Percentiles rank a stretch among this genome's conserved stretches.
Conservation (phyloP, 805 yeast species). For the Starmerella riodocensis region DNA sequence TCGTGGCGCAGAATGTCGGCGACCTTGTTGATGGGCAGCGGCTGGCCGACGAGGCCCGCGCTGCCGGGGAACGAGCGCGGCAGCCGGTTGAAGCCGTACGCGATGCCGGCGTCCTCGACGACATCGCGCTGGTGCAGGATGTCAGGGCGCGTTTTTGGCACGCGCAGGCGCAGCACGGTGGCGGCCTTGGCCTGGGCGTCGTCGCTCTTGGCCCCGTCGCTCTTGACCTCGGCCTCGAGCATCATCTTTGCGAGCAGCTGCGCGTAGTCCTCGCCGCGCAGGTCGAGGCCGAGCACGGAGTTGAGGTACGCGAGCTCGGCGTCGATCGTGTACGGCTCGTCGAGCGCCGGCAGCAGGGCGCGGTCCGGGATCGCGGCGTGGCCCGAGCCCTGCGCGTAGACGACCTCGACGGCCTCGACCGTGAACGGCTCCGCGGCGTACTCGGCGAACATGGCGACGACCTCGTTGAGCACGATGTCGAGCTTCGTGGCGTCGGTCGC, state of each 20-base stretch:
- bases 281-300: slow-evolving; percentile 77
- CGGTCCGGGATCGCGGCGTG: slow-evolving; percentile 29
- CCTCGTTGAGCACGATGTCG: slow-evolving; percentile 79
- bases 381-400: slow-evolving; percentile 56
- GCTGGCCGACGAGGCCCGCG: slow-evolving; percentile 65
- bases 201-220: no score
- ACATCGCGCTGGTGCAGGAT: slow-evolving; percentile 93
- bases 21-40: slow-evolving; percentile 82
- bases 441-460: slow-evolving; percentile 91
- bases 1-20: slow-evolving; percentile 84
- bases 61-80: slow-evolving; percentile 67
- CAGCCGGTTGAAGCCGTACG: slow-evolving; percentile 85
- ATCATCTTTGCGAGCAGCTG: slow-evolving; percentile 69
- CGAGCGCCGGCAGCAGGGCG: slow-evolving; percentile 58
- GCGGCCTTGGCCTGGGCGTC: no score
- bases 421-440: slow-evolving; percentile 72
- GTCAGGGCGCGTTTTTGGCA: slow-evolving; percentile 94
- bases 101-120: slow-evolving; percentile 97
- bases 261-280: slow-evolving; percentile 54
- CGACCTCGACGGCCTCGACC: slow-evolving; percentile 78
- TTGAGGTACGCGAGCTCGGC: slow-evolving; percentile 80
- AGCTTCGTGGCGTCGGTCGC: slow-evolving; percentile 93
- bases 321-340: slow-evolving; percentile 45
- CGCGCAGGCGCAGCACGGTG: slow-evolving; percentile 42
- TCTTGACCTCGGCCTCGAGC: slow-evolving; percentile 45